Evolutionary conservation across 2,329 filamentous ascomycete genomes (phyloP), one percentile per base, ranked within the genome.

Genomic region (Aspergillus fumigatiaffinis): DNA sequence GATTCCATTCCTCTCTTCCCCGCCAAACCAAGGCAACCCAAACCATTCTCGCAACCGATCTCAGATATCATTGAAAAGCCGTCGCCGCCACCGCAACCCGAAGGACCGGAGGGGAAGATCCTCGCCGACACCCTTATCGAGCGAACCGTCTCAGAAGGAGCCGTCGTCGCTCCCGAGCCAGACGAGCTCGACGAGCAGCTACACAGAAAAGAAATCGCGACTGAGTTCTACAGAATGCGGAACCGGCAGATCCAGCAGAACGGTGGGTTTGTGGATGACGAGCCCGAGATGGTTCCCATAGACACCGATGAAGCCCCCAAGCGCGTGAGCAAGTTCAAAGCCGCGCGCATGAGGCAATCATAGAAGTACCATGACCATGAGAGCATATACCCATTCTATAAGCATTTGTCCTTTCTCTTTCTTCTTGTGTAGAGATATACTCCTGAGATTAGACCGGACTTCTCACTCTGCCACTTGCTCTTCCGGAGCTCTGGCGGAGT

Each of bases 191-290:
- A 96, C 64, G 84, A 89, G 4, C 80, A 85, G 21, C 77, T 92
- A 29, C 79, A 93, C 52, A 83, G 89, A 53, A 86, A 90, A 60
- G 89, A 96, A 71, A 86, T 96, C 14, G 87, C 90, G 7, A 84
- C 85, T 41, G 90, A 95, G 69, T 96, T 96, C 73, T 89, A 96
- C 71, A 86, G 85, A 48, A 81, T 90, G 72, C 88, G 93, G 21
- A 96, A 92, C 70, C 85, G 84, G 67, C 87, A 95, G 74, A 92
- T 97, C 54, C 86, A 91, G 64, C 84, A 87, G 65, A 86, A 94
- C 66, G 92, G 92, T 52, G 92, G 92, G 3, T 96, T 96, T 72
- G 77, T 89, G 66, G 83, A 91, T 64, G 85, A 89, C 58, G 86
- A 91, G 58, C 80, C 84, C 53, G 83, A 81, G 49, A 84, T 86